Evolutionary conservation across 169 alveolate species (phyloP).

Genomic region (Plasmodium sp.): DNA sequence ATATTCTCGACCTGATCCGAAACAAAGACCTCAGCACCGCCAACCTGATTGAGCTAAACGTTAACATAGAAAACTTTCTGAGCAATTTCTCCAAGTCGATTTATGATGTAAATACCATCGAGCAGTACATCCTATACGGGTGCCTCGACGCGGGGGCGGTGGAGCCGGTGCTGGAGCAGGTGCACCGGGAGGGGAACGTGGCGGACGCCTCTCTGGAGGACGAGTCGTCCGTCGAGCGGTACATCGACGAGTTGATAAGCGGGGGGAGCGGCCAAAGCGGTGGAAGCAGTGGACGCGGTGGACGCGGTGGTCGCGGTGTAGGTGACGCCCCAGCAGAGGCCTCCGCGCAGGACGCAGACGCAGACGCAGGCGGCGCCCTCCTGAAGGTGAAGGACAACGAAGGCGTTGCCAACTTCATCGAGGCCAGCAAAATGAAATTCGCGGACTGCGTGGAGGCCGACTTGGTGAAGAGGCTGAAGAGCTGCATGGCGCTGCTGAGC

Average conservation of each 20-base stretch:
- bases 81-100: constrained; percentile 38
- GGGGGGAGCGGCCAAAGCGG: background rate
- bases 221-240: constrained; percentile 20
- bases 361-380: background rate
- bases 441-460: constrained; percentile 25
- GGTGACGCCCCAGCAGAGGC: background rate
- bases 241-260: constrained; percentile 32
- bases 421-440: constrained; percentile 20
- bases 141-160: background rate
- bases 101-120: constrained; percentile 40
- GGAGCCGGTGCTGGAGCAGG: constrained; percentile 12
- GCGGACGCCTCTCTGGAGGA: constrained; percentile 36
- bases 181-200: constrained; percentile 7
- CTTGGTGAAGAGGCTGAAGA: constrained; percentile 37
- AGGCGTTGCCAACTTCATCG: constrained; percentile 16
- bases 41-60: constrained; percentile 32
- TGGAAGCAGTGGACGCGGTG: background rate
- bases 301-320: background rate
- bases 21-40: constrained; percentile 49
- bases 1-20: constrained; percentile 19
- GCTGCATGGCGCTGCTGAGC: constrained; percentile 27
- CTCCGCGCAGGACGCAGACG: background rate
- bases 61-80: constrained; percentile 32
- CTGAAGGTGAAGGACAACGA: constrained; percentile 48
- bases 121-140: constrained; percentile 46